Evolutionary conservation across 208 protist species (phyloP).

Genomic region (Trypanosoma mega): DNA sequence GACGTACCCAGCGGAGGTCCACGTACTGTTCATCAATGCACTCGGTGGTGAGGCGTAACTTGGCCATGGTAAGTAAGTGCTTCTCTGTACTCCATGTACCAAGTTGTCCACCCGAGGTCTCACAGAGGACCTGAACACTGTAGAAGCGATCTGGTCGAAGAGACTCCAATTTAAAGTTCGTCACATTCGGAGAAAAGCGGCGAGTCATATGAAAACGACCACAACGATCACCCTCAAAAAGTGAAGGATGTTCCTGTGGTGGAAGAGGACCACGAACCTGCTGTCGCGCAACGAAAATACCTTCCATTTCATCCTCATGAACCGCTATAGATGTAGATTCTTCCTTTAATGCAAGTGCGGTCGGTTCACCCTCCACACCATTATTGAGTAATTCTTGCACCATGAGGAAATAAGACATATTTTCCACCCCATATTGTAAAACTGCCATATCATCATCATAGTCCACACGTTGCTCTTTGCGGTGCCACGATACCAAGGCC

Average conservation of each 20-base stretch:
- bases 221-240: slow-evolving; percentile 25
- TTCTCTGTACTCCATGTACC: slow-evolving; percentile 72
- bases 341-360: too few relatives aligned
- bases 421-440: slow-evolving; percentile 69
- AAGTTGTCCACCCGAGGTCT: slow-evolving; percentile 75
- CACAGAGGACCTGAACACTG: slow-evolving; percentile 76
- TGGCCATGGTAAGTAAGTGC: slow-evolving; percentile 72
- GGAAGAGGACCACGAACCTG: slow-evolving; percentile 8
- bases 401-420: slow-evolving; percentile 68
- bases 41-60: slow-evolving; percentile 39
- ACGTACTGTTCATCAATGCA: slow-evolving; percentile 78
- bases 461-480: slow-evolving; percentile 59
- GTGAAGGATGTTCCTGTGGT: slow-evolving; percentile 21
- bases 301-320: slow-evolving; percentile 24
- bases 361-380: too few relatives aligned
- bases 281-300: slow-evolving; percentile 16
- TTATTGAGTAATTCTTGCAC: slow-evolving; percentile 59
- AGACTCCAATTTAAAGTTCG: slow-evolving; percentile 30
- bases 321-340: not conserved
- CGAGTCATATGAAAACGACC: slow-evolving; percentile 28
- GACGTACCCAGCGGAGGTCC: slow-evolving; percentile 58
- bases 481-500: slow-evolving; percentile 62
- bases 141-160: slow-evolving; percentile 66
- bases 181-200: slow-evolving; percentile 21
- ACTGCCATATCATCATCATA: slow-evolving; percentile 89